Base-by-base conservation (phyloP, 768 basidiomycete species). In the Pulveroboletus sp. region DNA sequence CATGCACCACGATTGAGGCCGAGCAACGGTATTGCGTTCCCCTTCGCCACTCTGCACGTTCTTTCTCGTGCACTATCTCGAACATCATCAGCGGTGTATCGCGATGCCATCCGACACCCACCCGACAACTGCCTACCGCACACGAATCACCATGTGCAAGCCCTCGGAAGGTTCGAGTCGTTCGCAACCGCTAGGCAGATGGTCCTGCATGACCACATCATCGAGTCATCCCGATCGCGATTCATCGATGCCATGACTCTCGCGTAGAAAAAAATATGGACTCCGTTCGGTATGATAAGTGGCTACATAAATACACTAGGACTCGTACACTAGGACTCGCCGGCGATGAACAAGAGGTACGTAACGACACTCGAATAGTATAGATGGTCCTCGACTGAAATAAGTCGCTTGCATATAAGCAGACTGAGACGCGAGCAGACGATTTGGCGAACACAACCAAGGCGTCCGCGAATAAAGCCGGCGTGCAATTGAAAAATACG, bases 291-390 rank as follows among this genome's bases (percentile, higher is more conserved):
- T 49, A 32, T 8, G 39, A 31, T 41, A 58, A 21, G 21, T 21
- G 21, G 21, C 28, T 43, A 14, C 5, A 49, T 49, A 58, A 44
- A 56, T 54, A 51, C 39, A 44, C 54, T 38, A 57, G 27, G 45
- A 52, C 47, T 49, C 48, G 51, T n/a, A n/a, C n/a, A n/a, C n/a
- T n/a, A 31, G 27, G 45, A 52, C 47, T 49, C 48, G 51, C 63
- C 53, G 49, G 52, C 65, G 45, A 52, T 21, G 38, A 38, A 27
- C 27, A 49, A 12, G 50, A 57, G 51, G 60, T 65, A 57, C 28
- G 62, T 51, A 21, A 15, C 50, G n/a, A 37, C 18, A 46, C 12
- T 36, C 24, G 37, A 36, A 38, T 15, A 18, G 46, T 44, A 56
- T 56, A 51, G 26, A 14, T 45, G 17, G 42, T 53, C 51, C 51